Evolutionary conservation across 2,329 filamentous ascomycete species (phyloP).

Genomic region (Sporothrix protearum): DNA sequence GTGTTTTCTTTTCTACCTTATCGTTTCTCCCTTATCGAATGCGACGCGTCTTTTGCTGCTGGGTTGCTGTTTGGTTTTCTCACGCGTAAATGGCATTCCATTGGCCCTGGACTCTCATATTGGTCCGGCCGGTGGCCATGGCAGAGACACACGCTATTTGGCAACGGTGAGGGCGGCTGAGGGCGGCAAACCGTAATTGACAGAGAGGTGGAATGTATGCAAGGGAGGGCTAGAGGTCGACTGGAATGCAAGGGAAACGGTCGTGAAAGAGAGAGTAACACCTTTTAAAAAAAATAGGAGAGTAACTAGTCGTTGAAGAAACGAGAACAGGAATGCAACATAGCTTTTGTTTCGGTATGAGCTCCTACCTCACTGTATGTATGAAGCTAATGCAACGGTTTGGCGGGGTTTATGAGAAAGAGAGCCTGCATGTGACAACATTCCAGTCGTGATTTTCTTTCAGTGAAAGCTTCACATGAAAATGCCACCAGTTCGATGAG

Average conservation of each 20-base stretch:
- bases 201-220: not conserved
- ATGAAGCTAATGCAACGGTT: not conserved
- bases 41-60: not conserved
- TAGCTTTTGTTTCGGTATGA: not conserved
- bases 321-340: not conserved
- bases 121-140: not conserved
- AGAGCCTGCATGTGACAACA: conserved; percentile 4
- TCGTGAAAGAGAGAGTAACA: not conserved
- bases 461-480: not conserved
- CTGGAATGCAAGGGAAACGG: conserved; percentile 8
- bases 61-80: not conserved
- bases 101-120: not conserved
- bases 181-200: not conserved
- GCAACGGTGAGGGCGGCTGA: conserved; percentile 2
- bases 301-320: not conserved
- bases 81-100: conserved; percentile 13
- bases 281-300: not conserved
- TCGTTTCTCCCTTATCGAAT: not conserved
- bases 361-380: not conserved
- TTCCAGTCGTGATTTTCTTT: not conserved
- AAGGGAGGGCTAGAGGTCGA: not conserved
- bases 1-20: not conserved
- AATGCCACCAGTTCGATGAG: not conserved
- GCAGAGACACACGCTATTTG: not conserved
- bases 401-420: not conserved